Evolutionary conservation across 2,329 filamentous ascomycete species (phyloP).

Genomic region (Amesomyces nigricolor): DNA sequence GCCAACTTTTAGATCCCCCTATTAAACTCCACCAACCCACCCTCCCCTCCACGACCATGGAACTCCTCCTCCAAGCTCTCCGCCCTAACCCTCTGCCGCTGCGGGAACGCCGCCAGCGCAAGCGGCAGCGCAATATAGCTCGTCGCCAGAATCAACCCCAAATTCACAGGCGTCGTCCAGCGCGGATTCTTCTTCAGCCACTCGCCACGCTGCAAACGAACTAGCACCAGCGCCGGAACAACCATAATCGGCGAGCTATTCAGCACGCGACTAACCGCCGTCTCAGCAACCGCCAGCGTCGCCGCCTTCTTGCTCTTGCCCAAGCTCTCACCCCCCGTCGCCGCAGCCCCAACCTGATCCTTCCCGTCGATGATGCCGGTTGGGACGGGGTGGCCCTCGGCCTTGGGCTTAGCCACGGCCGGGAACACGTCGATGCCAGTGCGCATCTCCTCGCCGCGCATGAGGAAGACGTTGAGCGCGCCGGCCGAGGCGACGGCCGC

Average conservation of each 20-base stretch:
- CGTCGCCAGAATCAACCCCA: conserved; percentile 80
- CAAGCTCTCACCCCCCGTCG: conserved; percentile 49
- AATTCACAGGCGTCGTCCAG: conserved; percentile 74
- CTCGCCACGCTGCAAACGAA: conserved; percentile 73
- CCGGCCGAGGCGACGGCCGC: conserved; percentile 90
- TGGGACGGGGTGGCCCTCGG: conserved; percentile 5
- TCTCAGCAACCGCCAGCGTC: conserved; percentile 84
- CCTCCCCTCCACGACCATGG: conserved; percentile 69
- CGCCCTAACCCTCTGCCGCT: conserved; percentile 75
- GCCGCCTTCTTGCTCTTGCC: conserved; percentile 87
- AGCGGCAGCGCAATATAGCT: conserved; percentile 85
- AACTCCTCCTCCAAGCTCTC: conserved; percentile 80
- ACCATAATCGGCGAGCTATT: conserved; percentile 98
- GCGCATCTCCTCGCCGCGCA: conserved; percentile 94
- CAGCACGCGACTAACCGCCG: conserved; percentile 81
- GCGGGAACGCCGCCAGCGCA: conserved; percentile 86
- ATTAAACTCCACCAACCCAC: conserved; percentile 91
- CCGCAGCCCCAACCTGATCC: conserved; percentile 37
- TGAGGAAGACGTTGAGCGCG: conserved; percentile 91
- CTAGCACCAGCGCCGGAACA: conserved; percentile 78
- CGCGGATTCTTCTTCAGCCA: conserved; percentile 76
- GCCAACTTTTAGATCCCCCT: conserved; percentile 65
- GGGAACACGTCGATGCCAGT: conserved; percentile 90
- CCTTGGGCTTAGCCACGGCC: conserved; percentile 64
- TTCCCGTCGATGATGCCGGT: background rate